Percentiles rank a stretch among this genome's conserved stretches.
phyloP scores from a whole-genome alignment of 1,284 basidiomycete species.

The Erythrobasidium hasegawianum region DNA sequence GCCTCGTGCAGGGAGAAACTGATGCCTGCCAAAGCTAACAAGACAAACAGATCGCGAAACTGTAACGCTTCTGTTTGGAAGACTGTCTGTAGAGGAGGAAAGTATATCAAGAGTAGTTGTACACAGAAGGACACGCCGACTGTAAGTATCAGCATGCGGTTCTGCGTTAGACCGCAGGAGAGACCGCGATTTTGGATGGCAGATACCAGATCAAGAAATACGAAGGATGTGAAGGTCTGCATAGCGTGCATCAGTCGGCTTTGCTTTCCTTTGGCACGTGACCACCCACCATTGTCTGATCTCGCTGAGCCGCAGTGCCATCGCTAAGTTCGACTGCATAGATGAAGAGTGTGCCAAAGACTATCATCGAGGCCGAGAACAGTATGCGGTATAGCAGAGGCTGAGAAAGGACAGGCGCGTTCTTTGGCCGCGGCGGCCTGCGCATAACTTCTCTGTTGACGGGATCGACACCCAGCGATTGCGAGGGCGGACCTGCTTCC shows the following conservation, averaged over 20 bases:
- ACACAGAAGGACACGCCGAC: conserved; percentile 77
- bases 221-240: conserved; percentile 93
- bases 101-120: conserved; percentile 80
- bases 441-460: conserved; percentile 83
- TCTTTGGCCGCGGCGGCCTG: conserved; percentile 79
- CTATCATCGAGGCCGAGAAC: conserved; percentile 87
- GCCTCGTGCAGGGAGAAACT: conserved; percentile 75
- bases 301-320: conserved; percentile 71
- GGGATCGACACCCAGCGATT: conserved; percentile 93
- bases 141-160: conserved; percentile 83
- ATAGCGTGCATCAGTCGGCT: background rate
- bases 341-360: conserved; percentile 80
- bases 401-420: conserved; percentile 76
- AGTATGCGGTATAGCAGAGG: conserved; percentile 71
- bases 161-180: conserved; percentile 69
- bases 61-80: conserved; percentile 87
- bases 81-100: conserved; percentile 81
- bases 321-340: conserved; percentile 79
- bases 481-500: conserved; percentile 70
- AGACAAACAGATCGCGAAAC: conserved; percentile 63
- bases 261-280: background rate
- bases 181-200: conserved; percentile 91
- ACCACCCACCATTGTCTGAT: conserved; percentile 85
- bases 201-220: conserved; percentile 91
- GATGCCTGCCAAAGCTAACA: conserved; percentile 66